Percentiles rank a stretch among this genome's conserved stretches.
Conservation (phyloP, 1,284 basidiomycete genomes). For the Leccinum fuscescens region DNA sequence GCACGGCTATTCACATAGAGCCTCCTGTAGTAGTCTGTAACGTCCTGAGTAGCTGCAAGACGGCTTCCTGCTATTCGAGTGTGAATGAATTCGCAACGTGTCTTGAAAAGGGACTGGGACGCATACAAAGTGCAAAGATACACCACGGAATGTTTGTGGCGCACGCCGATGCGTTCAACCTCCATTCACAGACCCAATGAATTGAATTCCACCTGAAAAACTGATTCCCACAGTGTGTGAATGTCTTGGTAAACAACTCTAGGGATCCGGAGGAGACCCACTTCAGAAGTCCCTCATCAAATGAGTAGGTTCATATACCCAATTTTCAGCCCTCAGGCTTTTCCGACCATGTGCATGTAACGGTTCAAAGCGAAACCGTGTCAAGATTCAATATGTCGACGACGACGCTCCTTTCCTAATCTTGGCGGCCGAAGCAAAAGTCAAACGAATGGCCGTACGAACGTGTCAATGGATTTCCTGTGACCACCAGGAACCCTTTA, state of each 20-base stretch:
- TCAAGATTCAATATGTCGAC: background rate
- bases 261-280: no score
- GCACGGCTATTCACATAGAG: slow-evolving; percentile 12
- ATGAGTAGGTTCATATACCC: background rate
- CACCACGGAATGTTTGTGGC: no score
- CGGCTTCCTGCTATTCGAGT: background rate
- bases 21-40: slow-evolving; percentile 21
- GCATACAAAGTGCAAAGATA: background rate
- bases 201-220: background rate
- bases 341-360: background rate
- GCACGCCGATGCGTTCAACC: background rate
- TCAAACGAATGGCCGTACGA: slow-evolving; percentile 13
- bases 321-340: no score
- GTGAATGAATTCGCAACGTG: background rate
- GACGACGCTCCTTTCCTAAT: slow-evolving; percentile 28
- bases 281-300: background rate
- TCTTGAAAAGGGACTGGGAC: background rate
- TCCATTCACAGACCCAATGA: background rate
- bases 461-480: slow-evolving; percentile 2
- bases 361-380: background rate
- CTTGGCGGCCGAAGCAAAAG: slow-evolving; percentile 45
- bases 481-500: background rate
- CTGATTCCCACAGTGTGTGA: no score
- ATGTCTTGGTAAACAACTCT: no score
- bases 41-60: slow-evolving; percentile 2